Evolutionary conservation across 352 stramenopile species (phyloP).

Genomic region (Phytophthora pisi): DNA sequence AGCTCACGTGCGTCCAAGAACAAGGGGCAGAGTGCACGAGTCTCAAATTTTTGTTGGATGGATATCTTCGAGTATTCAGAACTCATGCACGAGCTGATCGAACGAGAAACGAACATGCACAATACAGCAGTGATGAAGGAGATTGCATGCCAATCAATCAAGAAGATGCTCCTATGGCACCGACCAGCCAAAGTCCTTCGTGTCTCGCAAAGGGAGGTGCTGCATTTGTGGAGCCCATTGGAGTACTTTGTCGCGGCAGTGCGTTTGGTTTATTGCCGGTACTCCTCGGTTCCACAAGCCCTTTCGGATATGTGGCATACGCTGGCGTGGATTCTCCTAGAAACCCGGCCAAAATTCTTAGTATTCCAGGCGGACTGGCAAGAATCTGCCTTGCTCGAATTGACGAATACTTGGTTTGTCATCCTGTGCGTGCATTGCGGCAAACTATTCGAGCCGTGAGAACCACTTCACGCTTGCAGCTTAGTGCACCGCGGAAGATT

Average conservation of each 20-base stretch:
- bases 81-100: background rate
- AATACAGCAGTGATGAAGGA: background rate
- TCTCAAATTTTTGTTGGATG: slow-evolving; percentile 51
- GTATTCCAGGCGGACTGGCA: slow-evolving; percentile 35
- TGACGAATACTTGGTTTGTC: slow-evolving; percentile 48
- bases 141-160: background rate
- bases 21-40: slow-evolving; percentile 34
- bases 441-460: slow-evolving; percentile 29
- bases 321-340: slow-evolving; percentile 8
- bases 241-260: slow-evolving; percentile 41
- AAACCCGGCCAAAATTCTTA: slow-evolving; percentile 30
- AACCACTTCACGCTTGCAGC: background rate
- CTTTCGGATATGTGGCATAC: slow-evolving; percentile 49
- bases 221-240: slow-evolving; percentile 36
- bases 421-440: slow-evolving; percentile 44
- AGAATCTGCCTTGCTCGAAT: slow-evolving; percentile 32
- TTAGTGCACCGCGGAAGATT: background rate
- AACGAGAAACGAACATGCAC: background rate
- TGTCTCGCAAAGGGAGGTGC: background rate
- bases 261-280: slow-evolving; percentile 53
- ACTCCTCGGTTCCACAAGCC: slow-evolving; percentile 39
- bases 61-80: slow-evolving; percentile 53
- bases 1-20: slow-evolving; percentile 43
- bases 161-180: background rate
- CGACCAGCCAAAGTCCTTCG: background rate